These are phyloP conservation scores for Talaromyces sp. DNA, from an alignment of 2,329 filamentous ascomycete genomes.

Conservation along the genomic window DNA sequence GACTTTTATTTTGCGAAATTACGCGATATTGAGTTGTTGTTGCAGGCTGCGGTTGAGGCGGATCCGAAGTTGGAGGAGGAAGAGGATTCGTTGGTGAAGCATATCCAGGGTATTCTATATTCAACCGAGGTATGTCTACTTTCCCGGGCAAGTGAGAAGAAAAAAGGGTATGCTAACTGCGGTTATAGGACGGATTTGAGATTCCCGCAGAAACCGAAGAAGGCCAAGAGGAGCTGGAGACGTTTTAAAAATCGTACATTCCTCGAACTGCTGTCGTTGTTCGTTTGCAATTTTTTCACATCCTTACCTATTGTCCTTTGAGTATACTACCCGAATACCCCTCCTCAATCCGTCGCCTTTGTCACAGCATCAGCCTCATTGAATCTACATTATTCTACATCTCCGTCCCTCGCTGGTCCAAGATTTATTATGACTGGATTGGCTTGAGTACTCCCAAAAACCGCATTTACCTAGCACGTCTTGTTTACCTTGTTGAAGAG, in stretches of 20 bases:
- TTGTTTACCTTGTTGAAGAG: neutral
- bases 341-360: constrained; percentile 12
- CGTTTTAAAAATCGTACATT: constrained; percentile 21
- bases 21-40: constrained; percentile 88
- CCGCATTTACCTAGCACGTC: neutral
- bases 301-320: constrained; percentile 1
- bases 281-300: neutral
- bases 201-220: constrained; percentile 28
- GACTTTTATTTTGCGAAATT: constrained; percentile 99
- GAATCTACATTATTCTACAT: neutral
- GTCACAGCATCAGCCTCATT: neutral
- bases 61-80: constrained; percentile 92
- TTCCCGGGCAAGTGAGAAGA: constrained; percentile 3
- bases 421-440: neutral
- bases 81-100: constrained; percentile 84
- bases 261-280: neutral
- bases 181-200: constrained; percentile 28
- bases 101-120: constrained; percentile 95
- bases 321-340: neutral
- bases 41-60: constrained; percentile 88
- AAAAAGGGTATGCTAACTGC: constrained; percentile 8
- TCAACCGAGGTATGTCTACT: constrained; percentile 67
- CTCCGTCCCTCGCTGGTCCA: neutral
- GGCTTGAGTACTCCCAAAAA: neutral
- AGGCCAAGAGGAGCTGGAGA: constrained; percentile 26